Evolutionary conservation across 1,284 basidiomycete genomes (phyloP).

Genomic region (Inonotus obliquus): DNA sequence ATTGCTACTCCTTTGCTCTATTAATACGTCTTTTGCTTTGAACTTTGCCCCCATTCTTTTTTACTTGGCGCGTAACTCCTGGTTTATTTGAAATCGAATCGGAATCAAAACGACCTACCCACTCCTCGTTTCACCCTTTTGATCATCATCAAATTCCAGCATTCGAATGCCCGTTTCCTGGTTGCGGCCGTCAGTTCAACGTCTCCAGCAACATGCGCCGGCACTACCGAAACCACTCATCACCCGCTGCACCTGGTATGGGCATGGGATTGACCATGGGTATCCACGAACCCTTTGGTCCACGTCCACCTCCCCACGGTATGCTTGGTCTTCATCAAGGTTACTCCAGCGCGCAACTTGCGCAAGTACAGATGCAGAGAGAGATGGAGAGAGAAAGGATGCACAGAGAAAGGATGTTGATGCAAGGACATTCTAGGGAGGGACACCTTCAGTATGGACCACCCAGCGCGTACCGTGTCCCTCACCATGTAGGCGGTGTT

Average conservation of each 20-base stretch:
- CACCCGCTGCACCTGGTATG: constrained; percentile 1
- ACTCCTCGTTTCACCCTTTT: neutral
- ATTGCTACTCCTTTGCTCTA: too few species aligned
- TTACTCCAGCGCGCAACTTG: neutral
- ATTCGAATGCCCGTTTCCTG: constrained; percentile 65
- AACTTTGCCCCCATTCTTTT: neutral
- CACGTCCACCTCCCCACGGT: neutral
- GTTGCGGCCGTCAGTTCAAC: constrained; percentile 72
- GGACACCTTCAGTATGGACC: neutral
- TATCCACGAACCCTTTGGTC: constrained; percentile 1
- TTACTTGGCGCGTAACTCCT: neutral
- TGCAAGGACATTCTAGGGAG: neutral
- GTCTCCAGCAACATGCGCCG: constrained; percentile 80
- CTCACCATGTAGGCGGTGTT: neutral
- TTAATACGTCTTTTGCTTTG: neutral
- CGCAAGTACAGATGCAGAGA: neutral
- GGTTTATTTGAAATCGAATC: neutral
- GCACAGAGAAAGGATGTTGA: neutral
- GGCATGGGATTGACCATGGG: constrained; percentile 1
- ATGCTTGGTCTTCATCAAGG: neutral
- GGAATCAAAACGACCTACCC: neutral
- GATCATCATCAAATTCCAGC: constrained; percentile 48
- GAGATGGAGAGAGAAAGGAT: neutral
- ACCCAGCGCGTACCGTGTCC: neutral
- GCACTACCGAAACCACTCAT: constrained; percentile 61